Conservation (phyloP, 148 eudicot genomes). For the Amaranthus hypochondriacus region DNA sequence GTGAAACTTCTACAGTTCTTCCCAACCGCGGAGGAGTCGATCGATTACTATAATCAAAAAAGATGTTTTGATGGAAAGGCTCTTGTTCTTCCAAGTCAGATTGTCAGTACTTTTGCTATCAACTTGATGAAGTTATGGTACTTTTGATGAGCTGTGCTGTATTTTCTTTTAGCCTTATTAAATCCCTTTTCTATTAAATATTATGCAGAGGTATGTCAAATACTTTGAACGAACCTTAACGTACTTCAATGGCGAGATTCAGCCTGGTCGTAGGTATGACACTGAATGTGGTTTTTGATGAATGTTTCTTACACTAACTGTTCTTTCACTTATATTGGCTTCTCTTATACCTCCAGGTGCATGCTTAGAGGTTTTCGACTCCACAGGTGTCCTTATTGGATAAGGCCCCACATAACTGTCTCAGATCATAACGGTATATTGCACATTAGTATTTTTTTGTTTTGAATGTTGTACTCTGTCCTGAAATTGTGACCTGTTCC, state of each 20-base stretch:
- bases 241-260: constrained; percentile 89
- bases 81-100: constrained; percentile 98
- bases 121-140: background rate
- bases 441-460: background rate
- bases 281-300: background rate
- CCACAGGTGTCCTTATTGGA: constrained; percentile 91
- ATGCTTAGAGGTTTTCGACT: constrained; percentile 97
- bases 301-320: background rate
- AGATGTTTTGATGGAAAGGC: constrained; percentile 94
- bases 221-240: constrained; percentile 80
- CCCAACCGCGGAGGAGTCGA: constrained; percentile 98
- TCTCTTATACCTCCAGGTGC: constrained; percentile 48
- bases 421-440: constrained; percentile 82
- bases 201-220: constrained; percentile 82
- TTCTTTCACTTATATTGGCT: background rate
- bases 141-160: constrained; percentile 2
- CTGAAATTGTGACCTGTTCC: background rate
- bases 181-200: constrained; percentile 18
- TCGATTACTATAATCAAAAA: constrained; percentile 89
- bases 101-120: constrained; percentile 46
- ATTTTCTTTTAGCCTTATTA: constrained; percentile 11
- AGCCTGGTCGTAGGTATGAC: constrained; percentile 88
- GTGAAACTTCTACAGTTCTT: constrained; percentile 58
- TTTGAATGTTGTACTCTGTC: background rate
- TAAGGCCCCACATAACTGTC: constrained; percentile 80